Evolutionary conservation across 805 yeast genomes (phyloP), one percentile per base, ranked within the genome.

Genomic region (Starmerella potacharoeniae): DNA sequence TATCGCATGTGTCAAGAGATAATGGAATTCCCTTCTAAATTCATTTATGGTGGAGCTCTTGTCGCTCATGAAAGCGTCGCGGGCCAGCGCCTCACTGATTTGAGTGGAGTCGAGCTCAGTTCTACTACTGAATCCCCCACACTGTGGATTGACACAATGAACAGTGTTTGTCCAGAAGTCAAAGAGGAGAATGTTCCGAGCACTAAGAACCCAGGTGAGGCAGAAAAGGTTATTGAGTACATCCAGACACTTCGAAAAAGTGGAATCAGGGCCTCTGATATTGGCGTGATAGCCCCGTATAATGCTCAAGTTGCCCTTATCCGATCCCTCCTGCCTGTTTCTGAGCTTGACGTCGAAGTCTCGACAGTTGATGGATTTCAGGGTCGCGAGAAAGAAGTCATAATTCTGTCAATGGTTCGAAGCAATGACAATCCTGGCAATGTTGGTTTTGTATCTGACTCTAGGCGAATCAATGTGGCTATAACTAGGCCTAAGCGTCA

Each of bases 311-410:
- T 89, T 0, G 67, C 83, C 0, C 64, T 77, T 13, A 61, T 91
- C 34, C 80, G 81, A 58, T 73, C 70, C 43, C 53, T 73, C 10
- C 59, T 84, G 1, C 58, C 61, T 4, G 42, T 51, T 0, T n/a
- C 17, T 11, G 22, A 28, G 13, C 10, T 5, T 3, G 65, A 58
- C 2, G 71, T 91, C 6, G 97, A 91, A 65, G 78, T 90, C 0
- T 80, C 95, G 5, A 87, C 97, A 0, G 91, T 91, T 5, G 98
- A 91, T 70, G 97, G 97, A 1, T 93, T 91, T 64, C 98, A 91
- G 71, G 98, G 98, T 1, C 74, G 97, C 58, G 98, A 91, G 65
- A 93, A 91, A 67, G 95, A 90, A 62, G 83, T 82, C 0, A 88
- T 91, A 6, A 75, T 91, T 1, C 70, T 93, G 11, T 77, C 93